A percentile compares a stretch with the other conserved stretches of the same genome.
Evolutionary conservation across 2,329 filamentous ascomycete species (phyloP).

Genomic region (Fusarium nanum): DNA sequence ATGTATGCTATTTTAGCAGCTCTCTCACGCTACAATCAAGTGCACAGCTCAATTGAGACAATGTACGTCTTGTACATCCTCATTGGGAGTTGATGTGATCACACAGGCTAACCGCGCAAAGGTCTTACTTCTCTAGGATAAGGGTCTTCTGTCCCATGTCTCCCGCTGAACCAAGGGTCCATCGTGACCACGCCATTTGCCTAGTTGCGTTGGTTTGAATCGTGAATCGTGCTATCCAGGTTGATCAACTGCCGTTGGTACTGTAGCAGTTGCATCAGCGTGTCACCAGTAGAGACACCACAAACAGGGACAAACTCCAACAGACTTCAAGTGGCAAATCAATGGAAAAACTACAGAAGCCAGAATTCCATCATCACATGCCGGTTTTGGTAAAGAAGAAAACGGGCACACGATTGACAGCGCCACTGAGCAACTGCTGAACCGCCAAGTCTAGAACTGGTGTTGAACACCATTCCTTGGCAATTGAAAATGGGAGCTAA

Average conservation of each 20-base stretch:
- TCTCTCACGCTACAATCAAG: neutral
- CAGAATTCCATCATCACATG: constrained; percentile 3
- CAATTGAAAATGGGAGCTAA: constrained; percentile 20
- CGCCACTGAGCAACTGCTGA: constrained; percentile 30
- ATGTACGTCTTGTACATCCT: neutral
- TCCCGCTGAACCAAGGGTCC: neutral
- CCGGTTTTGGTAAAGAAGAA: constrained; percentile 15
- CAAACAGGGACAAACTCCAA: neutral
- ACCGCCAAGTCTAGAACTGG: constrained; percentile 18
- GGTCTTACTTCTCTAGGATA: neutral
- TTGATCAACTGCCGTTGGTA: neutral
- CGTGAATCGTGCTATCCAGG: neutral
- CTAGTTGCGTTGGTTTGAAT: neutral
- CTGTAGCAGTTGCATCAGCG: neutral
- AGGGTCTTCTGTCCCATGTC: neutral
- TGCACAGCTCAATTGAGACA: neutral
- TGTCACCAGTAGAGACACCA: neutral
- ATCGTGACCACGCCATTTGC: constrained; percentile 4
- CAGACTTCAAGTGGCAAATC: constrained; percentile 10
- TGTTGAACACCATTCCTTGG: constrained; percentile 23
- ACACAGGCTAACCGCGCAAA: neutral
- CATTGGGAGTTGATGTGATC: neutral
- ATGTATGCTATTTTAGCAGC: neutral
- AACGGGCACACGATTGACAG: neutral
- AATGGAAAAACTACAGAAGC: neutral